These are phyloP conservation scores for Atkinsonella hypoxylon DNA, from an alignment of 2,329 filamentous ascomycete genomes.

Conservation along the genomic window DNA sequence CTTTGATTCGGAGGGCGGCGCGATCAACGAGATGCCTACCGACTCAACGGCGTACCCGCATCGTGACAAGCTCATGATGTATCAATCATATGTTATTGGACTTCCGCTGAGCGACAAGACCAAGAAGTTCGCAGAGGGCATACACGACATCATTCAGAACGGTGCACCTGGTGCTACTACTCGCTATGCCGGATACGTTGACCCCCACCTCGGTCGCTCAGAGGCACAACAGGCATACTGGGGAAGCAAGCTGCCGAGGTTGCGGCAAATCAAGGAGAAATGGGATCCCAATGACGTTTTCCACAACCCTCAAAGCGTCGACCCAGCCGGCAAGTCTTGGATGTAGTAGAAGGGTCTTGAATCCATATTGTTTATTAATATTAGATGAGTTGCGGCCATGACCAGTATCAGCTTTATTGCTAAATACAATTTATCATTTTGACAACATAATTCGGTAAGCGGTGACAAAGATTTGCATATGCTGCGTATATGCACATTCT, in stretches of 20 bases:
- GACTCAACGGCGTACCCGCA: slow-evolving; percentile 51
- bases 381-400: too few species aligned
- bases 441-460: too few species aligned
- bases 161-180: slow-evolving; percentile 28
- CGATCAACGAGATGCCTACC: slow-evolving; percentile 40
- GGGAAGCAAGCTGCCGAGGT: slow-evolving; percentile 34
- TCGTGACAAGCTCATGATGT: slow-evolving; percentile 51
- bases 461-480: too few species aligned
- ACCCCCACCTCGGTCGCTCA: slow-evolving; percentile 31
- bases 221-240: slow-evolving; percentile 41
- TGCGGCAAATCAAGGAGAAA: slow-evolving; percentile 37
- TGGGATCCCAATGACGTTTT: slow-evolving; percentile 45
- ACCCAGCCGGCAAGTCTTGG: slow-evolving; percentile 1
- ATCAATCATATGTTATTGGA: slow-evolving; percentile 48
- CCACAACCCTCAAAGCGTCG: slow-evolving; percentile 46
- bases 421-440: too few species aligned
- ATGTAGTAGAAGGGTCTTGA: too few species aligned
- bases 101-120: slow-evolving; percentile 33
- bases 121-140: slow-evolving; percentile 36
- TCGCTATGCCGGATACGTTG: slow-evolving; percentile 53
- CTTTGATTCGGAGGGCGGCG: slow-evolving; percentile 50
- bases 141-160: slow-evolving; percentile 32
- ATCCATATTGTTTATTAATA: too few species aligned
- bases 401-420: too few species aligned
- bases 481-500: too few species aligned